Conservation (phyloP, 2,329 filamentous ascomycete genomes). For the Proliferodiscus dingleyae region DNA sequence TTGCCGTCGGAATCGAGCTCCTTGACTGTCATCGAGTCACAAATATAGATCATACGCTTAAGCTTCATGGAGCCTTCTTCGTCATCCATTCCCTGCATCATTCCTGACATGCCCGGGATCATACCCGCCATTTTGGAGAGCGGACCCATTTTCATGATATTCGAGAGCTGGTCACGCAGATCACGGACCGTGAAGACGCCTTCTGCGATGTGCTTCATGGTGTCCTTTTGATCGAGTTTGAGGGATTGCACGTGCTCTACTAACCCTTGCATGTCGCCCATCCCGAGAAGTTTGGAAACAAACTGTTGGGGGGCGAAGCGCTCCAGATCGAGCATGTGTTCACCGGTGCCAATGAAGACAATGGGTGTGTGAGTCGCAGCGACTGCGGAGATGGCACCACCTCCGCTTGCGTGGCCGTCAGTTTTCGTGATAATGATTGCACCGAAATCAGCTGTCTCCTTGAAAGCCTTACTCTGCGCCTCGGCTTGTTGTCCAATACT, state of each 20-base stretch:
- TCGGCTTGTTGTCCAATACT: slow-evolving; percentile 96
- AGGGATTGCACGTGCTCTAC: slow-evolving; percentile 96
- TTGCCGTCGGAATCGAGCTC: slow-evolving; percentile 95
- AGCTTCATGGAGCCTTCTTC: slow-evolving; percentile 92
- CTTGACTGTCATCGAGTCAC: slow-evolving; percentile 95
- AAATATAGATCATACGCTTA: slow-evolving; percentile 98
- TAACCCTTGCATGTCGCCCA: slow-evolving; percentile 93
- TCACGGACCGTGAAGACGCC: slow-evolving; percentile 95
- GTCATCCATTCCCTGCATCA: slow-evolving; percentile 96
- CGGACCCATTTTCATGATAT: slow-evolving; percentile 99
- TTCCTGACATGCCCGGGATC: slow-evolving; percentile 90
- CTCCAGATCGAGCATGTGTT: slow-evolving; percentile 94
- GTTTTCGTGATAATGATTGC: slow-evolving; percentile 99
- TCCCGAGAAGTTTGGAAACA: slow-evolving; percentile 87
- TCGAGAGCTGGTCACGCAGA: slow-evolving; percentile 87
- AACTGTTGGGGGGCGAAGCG: slow-evolving; percentile 90
- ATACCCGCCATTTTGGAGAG: slow-evolving; percentile 97
- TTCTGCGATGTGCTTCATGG: slow-evolving; percentile 97
- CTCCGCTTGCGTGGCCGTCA: slow-evolving; percentile 89
- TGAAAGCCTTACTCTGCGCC: slow-evolving; percentile 92
- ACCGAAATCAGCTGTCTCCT: slow-evolving; percentile 93
- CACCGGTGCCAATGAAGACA: slow-evolving; percentile 95
- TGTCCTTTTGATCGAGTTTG: slow-evolving; percentile 96
- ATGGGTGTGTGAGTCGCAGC: slow-evolving; percentile 95
- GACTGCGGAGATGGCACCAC: slow-evolving; percentile 95